Conservation (phyloP, 2,329 filamentous ascomycete species). For the Akanthomyces dipterigenus region DNA sequence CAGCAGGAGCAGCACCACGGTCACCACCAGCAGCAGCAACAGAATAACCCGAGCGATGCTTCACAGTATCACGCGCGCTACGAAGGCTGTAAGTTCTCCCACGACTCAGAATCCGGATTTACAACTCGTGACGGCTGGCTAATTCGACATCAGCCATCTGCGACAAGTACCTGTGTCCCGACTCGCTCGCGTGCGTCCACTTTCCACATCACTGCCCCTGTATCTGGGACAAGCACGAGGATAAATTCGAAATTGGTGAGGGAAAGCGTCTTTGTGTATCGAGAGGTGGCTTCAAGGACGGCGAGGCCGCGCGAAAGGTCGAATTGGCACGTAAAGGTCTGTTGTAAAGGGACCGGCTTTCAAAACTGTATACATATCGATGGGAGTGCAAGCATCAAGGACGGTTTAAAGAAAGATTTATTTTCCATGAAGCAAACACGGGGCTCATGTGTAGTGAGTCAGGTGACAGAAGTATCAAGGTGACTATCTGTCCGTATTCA, state of each 20-base stretch:
- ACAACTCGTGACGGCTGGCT: neutral
- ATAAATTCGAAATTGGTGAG: constrained; percentile 69
- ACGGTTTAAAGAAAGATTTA: constrained; percentile 4
- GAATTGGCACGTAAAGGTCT: constrained; percentile 74
- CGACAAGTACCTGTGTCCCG: constrained; percentile 89
- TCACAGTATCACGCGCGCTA: constrained; percentile 69
- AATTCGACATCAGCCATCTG: constrained; percentile 57
- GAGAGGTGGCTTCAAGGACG: constrained; percentile 66
- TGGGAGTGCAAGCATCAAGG: neutral
- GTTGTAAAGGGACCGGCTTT: constrained; percentile 43
- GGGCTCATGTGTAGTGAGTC: neutral
- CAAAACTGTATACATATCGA: neutral
- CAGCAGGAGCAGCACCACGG: constrained; percentile 42
- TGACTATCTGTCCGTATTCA: neutral
- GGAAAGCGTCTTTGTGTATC: constrained; percentile 68
- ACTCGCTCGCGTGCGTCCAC: constrained; percentile 89
- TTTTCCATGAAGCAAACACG: neutral
- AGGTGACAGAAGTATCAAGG: neutral
- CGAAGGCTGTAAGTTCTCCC: constrained; percentile 48
- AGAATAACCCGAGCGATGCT: constrained; percentile 81
- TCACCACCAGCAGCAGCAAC: constrained; percentile 46
- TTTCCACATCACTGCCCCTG: constrained; percentile 98
- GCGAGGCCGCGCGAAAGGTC: constrained; percentile 67
- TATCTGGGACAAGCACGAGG: constrained; percentile 67
- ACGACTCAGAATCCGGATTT: neutral